Base-by-base conservation (phyloP, 106 monocot genomes). In the Dactylorhiza incarnata region DNA sequence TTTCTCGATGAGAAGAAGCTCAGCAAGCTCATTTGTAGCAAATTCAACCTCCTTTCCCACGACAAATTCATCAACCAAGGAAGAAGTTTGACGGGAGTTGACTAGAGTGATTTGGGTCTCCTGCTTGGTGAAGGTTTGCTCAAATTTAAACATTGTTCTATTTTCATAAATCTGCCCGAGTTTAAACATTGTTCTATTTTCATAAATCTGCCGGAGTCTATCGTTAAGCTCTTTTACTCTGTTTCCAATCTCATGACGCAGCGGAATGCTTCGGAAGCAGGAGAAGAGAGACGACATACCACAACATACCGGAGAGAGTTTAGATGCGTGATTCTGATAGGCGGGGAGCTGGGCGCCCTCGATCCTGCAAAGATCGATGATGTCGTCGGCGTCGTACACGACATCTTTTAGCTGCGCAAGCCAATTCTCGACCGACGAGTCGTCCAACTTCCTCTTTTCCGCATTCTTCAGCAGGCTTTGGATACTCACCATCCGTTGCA, bases 351-450 rank as follows among this genome's bases (percentile, higher is more conserved):
- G 22, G 15, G 44, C 49, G 6, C 78, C 56, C 9, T 78, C 47
- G 44, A 78, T 78, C 48, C 71, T 56, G 14, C 72, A 72, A 15
- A 71, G 71, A 5, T 78, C 72, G 19, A 78, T 58, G 48, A 53
- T 53, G 45, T 78, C 77, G 43, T 78, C 77, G 1, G 53, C 70
- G 7, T 77, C 76, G 1, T 77, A 68, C 26, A 68, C 45, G 68
- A 54, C 70, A 15, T 78, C 58, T 26, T 56, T 72, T 3, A 78
- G 70, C 70, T 66, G 53, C 4, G n/a, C 9, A 19, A 68, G 47
- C 72, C 78, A 78, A 22, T 25, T 46, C 6, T 47, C 44, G 55
- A 78, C 25, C 15, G 71, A 15, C 2, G 72, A 19, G 4, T 72
- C 78, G 6, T 72, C 24, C 17, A 78, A 55, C 37, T 46, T 70